Conservation (phyloP, 495 filamentous ascomycete species). For the Xylaria sp. region DNA sequence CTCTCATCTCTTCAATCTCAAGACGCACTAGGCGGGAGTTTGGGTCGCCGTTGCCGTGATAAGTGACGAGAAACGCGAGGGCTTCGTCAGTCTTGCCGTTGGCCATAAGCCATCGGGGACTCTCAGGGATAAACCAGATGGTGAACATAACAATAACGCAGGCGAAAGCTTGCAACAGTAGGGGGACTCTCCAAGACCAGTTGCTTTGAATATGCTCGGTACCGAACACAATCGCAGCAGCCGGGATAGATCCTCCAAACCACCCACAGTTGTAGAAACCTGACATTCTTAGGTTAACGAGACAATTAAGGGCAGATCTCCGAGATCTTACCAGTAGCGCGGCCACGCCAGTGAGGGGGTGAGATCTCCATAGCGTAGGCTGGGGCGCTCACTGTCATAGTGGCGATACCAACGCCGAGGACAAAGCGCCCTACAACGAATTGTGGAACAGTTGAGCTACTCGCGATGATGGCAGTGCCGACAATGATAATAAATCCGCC, state of each 20-base stretch:
- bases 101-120: conserved; percentile 67
- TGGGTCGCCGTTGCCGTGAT: conserved; percentile 63
- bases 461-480: conserved; percentile 54
- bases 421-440: conserved; percentile 60
- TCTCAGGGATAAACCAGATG: conserved; percentile 69
- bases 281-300: conserved; percentile 23
- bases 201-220: conserved; percentile 50
- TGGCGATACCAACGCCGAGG: conserved; percentile 56
- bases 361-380: conserved; percentile 56
- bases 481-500: conserved; percentile 60
- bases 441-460: conserved; percentile 46
- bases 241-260: conserved; percentile 59
- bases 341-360: conserved; percentile 59
- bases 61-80: conserved; percentile 60
- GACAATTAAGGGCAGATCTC: neutral
- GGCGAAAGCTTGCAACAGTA: conserved; percentile 53
- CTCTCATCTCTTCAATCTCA: conserved; percentile 65
- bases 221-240: conserved; percentile 53
- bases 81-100: conserved; percentile 61
- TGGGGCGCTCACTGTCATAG: conserved; percentile 58
- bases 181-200: conserved; percentile 54
- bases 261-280: conserved; percentile 62
- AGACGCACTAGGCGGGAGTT: conserved; percentile 61
- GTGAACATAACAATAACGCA: conserved; percentile 56
- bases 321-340: conserved; percentile 44